Evolutionary conservation across 2,329 filamentous ascomycete species (phyloP).

Genomic region (Ceratocystis lukuohia): DNA sequence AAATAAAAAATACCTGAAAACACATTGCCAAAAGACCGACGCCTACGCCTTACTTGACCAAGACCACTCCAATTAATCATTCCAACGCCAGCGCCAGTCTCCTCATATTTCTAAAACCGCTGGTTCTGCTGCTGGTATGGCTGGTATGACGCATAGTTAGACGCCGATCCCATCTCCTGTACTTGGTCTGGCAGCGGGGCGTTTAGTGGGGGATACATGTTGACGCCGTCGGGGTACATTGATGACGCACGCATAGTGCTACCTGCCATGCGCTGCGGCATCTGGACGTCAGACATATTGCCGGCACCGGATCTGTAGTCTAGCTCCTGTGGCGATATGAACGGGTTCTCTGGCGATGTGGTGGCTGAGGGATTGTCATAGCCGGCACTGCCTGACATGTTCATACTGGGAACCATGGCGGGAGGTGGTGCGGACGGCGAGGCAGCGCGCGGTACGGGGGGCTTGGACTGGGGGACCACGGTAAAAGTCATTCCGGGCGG

Average conservation of each 20-base stretch:
- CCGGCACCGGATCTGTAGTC: not conserved
- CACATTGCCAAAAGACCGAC: not conserved
- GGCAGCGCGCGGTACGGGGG: not conserved
- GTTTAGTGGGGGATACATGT: not conserved
- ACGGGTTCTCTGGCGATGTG: not conserved
- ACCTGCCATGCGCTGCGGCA: not conserved
- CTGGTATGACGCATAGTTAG: not conserved
- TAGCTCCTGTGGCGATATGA: not conserved
- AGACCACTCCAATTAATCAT: not conserved
- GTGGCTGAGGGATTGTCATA: not conserved
- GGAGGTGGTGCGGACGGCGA: not conserved
- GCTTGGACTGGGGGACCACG: not conserved
- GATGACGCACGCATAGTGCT: not conserved
- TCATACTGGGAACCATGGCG: not conserved
- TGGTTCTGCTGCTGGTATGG: not conserved
- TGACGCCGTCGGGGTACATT: not conserved
- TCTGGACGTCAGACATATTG: not conserved
- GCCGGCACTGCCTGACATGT: not conserved
- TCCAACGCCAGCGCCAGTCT: not conserved
- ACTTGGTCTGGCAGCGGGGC: not conserved
- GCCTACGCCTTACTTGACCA: not conserved
- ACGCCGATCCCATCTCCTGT: not conserved
- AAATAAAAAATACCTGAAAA: not conserved
- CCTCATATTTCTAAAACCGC: not conserved
- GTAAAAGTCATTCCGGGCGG: slow-evolving; percentile 14